Evolutionary conservation across 75 land plant species (phyloP), one percentile per base, ranked within the genome.

Genomic region (Pinus taeda): DNA sequence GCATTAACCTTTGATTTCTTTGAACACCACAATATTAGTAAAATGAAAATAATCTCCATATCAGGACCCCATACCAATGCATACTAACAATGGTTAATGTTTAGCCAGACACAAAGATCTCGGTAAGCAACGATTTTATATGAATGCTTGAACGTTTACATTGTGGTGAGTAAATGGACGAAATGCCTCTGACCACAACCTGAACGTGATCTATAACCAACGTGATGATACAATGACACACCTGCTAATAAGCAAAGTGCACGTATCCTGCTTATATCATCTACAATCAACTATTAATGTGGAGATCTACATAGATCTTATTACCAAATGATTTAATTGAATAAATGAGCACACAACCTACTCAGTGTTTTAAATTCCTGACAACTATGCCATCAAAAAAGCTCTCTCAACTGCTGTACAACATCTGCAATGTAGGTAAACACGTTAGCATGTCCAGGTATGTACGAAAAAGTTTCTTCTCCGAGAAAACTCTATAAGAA

Each of bases 331-430:
- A 59, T n/a, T 6, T 6, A 17, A 20, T 6, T 59, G 20, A 5
- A 59, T 59, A 59, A 20, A 59, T 59, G 21, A 59, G 21, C 33
- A 64, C 33, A 18, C 67, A 18, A 64, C 33, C 67, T 33, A 30
- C 29, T 30, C 17, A 36, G 29, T 33, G 33, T 33, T 14, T 14
- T 15, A 4, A 36, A 17, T 39, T 36, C 33, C 67, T 14, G 33
- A 30, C 20, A 7, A 64, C 39, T 36, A 64, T 15, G 33, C 29
- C 36, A 15, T 74, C 78, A 79, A 66, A 81, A 79, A 17, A 87
- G 82, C 79, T 91, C 93, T 83, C 75, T 74, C 85, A 91, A 76
- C 60, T 91, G 90, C 75, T 88, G 85, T 0, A 83, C 83, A 72
- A 91, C 84, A 84, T 91, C 93, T 91, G 93, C 85, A 85, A 62